Percentiles rank a stretch among this genome's conserved stretches.
These are phyloP conservation scores for Meira nashicola DNA, from an alignment of 1,284 basidiomycete genomes.

Conservation along the genomic window DNA sequence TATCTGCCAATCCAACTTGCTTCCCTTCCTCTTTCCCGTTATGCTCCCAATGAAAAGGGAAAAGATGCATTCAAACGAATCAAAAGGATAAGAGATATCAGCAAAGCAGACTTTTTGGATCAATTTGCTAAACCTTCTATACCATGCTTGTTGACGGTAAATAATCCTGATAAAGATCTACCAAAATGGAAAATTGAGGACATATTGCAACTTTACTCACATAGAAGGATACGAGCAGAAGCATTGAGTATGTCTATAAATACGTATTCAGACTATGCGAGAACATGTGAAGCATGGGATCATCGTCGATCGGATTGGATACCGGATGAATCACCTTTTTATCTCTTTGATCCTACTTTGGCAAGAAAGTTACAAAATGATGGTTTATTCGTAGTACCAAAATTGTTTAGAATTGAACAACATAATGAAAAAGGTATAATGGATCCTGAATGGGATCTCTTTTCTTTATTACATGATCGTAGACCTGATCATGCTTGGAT, in stretches of 20 bases:
- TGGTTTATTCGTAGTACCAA: constrained; percentile 15
- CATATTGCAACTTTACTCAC: constrained; percentile 26
- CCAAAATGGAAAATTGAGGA: constrained; percentile 36
- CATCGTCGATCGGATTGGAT: too few species aligned
- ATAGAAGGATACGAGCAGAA: constrained; percentile 42
- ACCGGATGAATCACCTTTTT: constrained; percentile 47
- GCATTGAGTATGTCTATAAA: constrained; percentile 28
- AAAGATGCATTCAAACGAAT: not conserved
- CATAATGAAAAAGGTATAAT: not conserved
- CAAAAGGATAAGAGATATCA: not conserved
- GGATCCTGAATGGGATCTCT: constrained; percentile 7
- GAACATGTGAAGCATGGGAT: constrained; percentile 16
- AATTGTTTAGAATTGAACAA: not conserved
- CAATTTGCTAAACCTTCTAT: constrained; percentile 22
- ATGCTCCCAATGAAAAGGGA: not conserved
- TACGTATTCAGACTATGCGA: constrained; percentile 39
- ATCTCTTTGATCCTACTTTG: constrained; percentile 43
- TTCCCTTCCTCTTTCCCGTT: constrained; percentile 27
- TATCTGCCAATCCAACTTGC: constrained; percentile 42
- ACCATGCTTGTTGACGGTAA: constrained; percentile 19
- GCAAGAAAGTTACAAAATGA: constrained; percentile 18
- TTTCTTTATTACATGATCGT: constrained; percentile 11
- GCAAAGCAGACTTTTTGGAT: constrained; percentile 11
- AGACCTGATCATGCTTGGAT: constrained; percentile 30
- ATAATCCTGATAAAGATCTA: constrained; percentile 20